Evolutionary conservation across 2,329 filamentous ascomycete genomes (phyloP).

Genomic region (Periglandula ipomoeae): DNA sequence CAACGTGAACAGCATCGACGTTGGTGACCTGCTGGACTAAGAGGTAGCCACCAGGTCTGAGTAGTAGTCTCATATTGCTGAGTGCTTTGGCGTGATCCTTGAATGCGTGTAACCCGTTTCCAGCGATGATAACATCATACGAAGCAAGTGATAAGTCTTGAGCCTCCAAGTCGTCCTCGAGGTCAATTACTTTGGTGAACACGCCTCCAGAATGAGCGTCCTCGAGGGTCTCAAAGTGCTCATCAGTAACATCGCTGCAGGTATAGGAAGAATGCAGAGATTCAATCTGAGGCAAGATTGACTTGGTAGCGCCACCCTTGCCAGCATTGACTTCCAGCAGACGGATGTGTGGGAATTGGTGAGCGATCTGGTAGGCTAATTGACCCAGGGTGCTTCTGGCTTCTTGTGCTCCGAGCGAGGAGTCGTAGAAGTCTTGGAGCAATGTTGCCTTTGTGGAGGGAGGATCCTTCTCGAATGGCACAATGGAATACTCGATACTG

Average conservation of each 20-base stretch:
- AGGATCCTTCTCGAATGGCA: too few species aligned
- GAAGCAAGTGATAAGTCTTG: slow-evolving; percentile 22
- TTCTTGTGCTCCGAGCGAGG: too few species aligned
- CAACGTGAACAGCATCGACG: neutral
- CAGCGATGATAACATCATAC: slow-evolving; percentile 31
- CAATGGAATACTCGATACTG: too few species aligned
- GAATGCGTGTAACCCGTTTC: slow-evolving; percentile 29
- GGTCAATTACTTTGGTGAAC: slow-evolving; percentile 15
- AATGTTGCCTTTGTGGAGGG: too few species aligned
- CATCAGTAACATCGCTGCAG: slow-evolving; percentile 33
- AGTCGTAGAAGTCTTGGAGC: too few species aligned
- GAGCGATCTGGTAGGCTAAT: too few species aligned
- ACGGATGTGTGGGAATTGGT: too few species aligned
- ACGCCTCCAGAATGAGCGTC: slow-evolving; percentile 15
- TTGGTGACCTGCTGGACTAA: slow-evolving; percentile 6
- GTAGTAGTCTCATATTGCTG: slow-evolving; percentile 3
- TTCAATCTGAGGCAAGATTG: slow-evolving; percentile 23
- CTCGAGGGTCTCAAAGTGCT: slow-evolving; percentile 28
- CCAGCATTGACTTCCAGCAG: slow-evolving; percentile 31
- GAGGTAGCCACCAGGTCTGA: slow-evolving; percentile 8
- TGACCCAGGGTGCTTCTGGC: too few species aligned
- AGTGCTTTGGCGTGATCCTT: slow-evolving; percentile 15
- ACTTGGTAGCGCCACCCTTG: slow-evolving; percentile 30
- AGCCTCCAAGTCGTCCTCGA: slow-evolving; percentile 13
- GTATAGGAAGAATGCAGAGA: slow-evolving; percentile 27